phyloP scores from a whole-genome alignment of 768 basidiomycete genomes.

The Obba rivulosa region DNA sequence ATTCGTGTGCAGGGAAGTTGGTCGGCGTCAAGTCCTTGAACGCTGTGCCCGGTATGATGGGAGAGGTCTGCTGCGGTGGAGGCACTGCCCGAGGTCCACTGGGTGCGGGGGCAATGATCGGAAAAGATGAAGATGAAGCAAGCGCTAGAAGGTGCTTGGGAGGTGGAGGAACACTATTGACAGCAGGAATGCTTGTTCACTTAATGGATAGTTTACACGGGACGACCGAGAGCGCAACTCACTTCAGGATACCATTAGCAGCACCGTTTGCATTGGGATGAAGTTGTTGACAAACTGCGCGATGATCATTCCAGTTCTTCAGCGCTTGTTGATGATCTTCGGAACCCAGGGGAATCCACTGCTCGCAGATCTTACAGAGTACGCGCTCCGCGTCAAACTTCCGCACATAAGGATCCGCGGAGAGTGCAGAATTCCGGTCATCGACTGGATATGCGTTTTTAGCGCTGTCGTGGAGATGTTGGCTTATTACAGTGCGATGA shows the following conservation, averaged over 20 bases:
- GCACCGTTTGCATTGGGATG: conserved; percentile 8
- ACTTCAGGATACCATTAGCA: not conserved
- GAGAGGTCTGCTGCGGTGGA: conserved; percentile 2
- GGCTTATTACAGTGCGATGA: conserved; percentile 1
- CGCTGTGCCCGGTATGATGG: conserved; percentile 20
- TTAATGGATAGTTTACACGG: not conserved
- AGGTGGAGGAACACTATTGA: conserved; percentile 26
- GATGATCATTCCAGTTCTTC: conserved; percentile 62
- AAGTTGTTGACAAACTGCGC: conserved; percentile 46
- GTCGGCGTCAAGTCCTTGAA: conserved; percentile 56
- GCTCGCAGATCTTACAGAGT: conserved; percentile 62
- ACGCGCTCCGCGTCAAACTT: conserved; percentile 73
- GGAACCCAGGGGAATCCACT: conserved; percentile 56
- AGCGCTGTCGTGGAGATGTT: conserved; percentile 7
- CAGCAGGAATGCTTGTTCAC: conserved; percentile 11
- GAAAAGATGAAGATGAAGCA: conserved; percentile 24
- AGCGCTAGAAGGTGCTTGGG: conserved; percentile 28
- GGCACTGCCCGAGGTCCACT: not conserved
- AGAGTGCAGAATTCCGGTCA: conserved; percentile 51
- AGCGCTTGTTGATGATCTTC: conserved; percentile 59
- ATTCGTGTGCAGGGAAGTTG: conserved; percentile 58
- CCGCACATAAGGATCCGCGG: conserved; percentile 64
- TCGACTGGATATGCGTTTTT: conserved; percentile 44
- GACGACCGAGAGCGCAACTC: not conserved
- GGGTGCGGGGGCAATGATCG: not conserved